Conservation (phyloP, 1,284 basidiomycete genomes). For the Trametes versicolor region DNA sequence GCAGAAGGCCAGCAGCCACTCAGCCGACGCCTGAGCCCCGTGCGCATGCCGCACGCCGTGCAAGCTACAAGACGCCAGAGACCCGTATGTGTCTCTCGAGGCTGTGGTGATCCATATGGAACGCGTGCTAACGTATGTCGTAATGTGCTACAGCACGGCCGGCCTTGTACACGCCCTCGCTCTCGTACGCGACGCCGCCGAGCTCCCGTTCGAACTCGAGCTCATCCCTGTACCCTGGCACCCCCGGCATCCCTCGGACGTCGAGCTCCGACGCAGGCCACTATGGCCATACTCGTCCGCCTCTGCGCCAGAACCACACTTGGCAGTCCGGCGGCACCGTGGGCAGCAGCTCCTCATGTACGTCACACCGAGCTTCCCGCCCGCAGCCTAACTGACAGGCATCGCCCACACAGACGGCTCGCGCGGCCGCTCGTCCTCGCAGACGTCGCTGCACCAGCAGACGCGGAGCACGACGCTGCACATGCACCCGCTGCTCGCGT, state of each 20-base stretch:
- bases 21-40: slow-evolving; percentile 38
- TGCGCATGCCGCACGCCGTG: slow-evolving; percentile 40
- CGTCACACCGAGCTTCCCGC: slow-evolving; percentile 28
- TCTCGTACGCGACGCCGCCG: slow-evolving; percentile 44
- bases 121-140: slow-evolving; percentile 17
- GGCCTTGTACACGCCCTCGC: slow-evolving; percentile 40
- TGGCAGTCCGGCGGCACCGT: slow-evolving; percentile 54
- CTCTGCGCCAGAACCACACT: slow-evolving; percentile 51
- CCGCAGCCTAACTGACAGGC: slow-evolving; percentile 12
- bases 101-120: slow-evolving; percentile 2
- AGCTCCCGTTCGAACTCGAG: slow-evolving; percentile 59
- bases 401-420: slow-evolving; percentile 31
- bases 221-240: slow-evolving; percentile 52
- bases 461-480: slow-evolving; percentile 54
- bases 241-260: slow-evolving; percentile 39
- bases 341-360: slow-evolving; percentile 46
- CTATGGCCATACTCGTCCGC: slow-evolving; percentile 46
- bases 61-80: slow-evolving; percentile 40
- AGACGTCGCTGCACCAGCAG: slow-evolving; percentile 47
- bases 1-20: slow-evolving; percentile 35
- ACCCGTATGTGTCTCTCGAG: slow-evolving; percentile 37
- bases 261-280: slow-evolving; percentile 44
- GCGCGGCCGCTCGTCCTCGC: slow-evolving; percentile 32
- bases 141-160: slow-evolving; percentile 26
- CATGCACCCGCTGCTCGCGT: slow-evolving; percentile 71